Base-by-base conservation (phyloP, 1,139 yeast genomes). In the Saccharomyces hybrid region DNA sequence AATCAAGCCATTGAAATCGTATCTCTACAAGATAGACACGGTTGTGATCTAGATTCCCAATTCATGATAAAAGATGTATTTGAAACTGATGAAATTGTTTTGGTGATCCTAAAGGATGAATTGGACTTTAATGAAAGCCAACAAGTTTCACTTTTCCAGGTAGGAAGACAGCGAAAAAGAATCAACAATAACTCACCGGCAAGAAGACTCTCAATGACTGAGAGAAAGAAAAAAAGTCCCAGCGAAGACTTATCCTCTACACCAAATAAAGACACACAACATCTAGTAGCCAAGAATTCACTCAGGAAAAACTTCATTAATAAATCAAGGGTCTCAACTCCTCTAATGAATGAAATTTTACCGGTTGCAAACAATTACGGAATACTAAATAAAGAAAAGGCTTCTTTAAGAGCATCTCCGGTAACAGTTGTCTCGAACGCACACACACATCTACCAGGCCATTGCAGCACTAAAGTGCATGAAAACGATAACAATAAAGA, bases 21-120 rank as follows among this genome's bases (percentile, higher is more conserved):
- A 20, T 78, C 80, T 51, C 70, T 86, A 4, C 93, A 86, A 64
- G 90, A 86, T 66, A 69, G 71, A 27, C 78, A 81, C 57, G 77
- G 77, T 57, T 85, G 89, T 62, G 95, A 87, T 65, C 71, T 87
- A 59, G 95, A 86, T 65, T 88, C 89, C 0, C 93, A 86, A 55
- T 86, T 82, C 60, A 59, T 68, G 5, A 84, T 82, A 0, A 76
- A 77, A 5, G 88, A 84, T 59, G 83, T 85, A 7, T 84, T 86
- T 63, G 72, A 76, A 28, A 59, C 57, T 9, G 82, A 80, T 46
- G 83, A 80, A 56, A 69, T 79, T 3, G 73, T 86, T 30, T 72
- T 85, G 52, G 83, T 84, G 1, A 63, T 83, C 9, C 73, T 82
- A n/a, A 70, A 70, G 31, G 75, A 75, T 55, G 78, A 75, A 49